phyloP scores from a whole-genome alignment of 2,329 filamentous ascomycete genomes.

The Fusarium anguioides region DNA sequence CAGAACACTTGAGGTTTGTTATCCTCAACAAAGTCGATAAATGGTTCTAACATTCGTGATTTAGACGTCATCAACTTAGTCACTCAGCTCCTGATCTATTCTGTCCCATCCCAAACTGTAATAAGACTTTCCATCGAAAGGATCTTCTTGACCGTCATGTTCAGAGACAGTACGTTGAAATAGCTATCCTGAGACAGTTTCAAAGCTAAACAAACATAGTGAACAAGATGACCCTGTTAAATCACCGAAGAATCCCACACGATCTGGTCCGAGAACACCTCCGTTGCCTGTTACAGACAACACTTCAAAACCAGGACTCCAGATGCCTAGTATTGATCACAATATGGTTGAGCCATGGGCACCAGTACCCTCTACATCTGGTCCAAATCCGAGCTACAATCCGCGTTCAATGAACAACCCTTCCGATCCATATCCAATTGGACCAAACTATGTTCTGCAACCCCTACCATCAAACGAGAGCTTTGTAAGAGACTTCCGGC shows the following conservation, averaged over 20 bases:
- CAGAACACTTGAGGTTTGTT: slow-evolving; percentile 69
- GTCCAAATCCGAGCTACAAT: slow-evolving; percentile 23
- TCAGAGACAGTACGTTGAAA: slow-evolving; percentile 52
- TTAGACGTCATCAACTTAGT: slow-evolving; percentile 69
- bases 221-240: slow-evolving; percentile 34
- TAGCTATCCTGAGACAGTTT: neutral
- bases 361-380: slow-evolving; percentile 20
- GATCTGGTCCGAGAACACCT: slow-evolving; percentile 33
- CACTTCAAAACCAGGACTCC: slow-evolving; percentile 29
- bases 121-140: slow-evolving; percentile 66
- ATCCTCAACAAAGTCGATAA: neutral
- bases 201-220: slow-evolving; percentile 34
- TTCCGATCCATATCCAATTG: slow-evolving; percentile 37
- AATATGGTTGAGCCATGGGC: slow-evolving; percentile 40
- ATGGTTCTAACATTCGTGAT: slow-evolving; percentile 40
- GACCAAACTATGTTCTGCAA: slow-evolving; percentile 38
- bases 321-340: slow-evolving; percentile 33
- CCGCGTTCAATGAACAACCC: slow-evolving; percentile 24
- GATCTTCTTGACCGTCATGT: slow-evolving; percentile 69
- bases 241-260: slow-evolving; percentile 9
- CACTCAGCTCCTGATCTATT: slow-evolving; percentile 65
- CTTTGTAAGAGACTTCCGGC: slow-evolving; percentile 35
- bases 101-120: slow-evolving; percentile 66
- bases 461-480: slow-evolving; percentile 28
- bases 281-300: slow-evolving; percentile 21